These are phyloP conservation scores for Pleurotus cornucopiae DNA, from an alignment of 768 basidiomycete genomes.

Conservation along the genomic window DNA sequence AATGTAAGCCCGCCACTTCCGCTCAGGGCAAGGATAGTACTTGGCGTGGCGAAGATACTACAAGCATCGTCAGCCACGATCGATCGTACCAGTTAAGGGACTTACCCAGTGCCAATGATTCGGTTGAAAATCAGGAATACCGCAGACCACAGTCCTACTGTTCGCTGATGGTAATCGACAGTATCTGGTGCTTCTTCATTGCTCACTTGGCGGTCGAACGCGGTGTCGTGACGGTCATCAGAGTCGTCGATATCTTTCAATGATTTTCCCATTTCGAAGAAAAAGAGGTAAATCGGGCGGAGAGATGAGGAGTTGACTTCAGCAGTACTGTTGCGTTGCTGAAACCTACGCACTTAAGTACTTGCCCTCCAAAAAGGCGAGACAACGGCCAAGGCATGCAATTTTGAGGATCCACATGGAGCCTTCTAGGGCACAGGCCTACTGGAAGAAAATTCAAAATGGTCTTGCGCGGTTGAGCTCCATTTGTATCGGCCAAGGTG, in stretches of 20 bases:
- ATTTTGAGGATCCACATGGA: conserved; percentile 6
- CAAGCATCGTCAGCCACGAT: too few relatives aligned
- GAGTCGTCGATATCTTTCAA: conserved; percentile 1
- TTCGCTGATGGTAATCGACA: conserved; percentile 9
- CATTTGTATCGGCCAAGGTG: not conserved
- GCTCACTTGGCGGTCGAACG: conserved; percentile 9
- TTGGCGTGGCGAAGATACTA: conserved; percentile 38
- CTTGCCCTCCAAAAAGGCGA: not conserved
- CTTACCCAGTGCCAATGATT: conserved; percentile 39
- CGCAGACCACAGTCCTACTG: conserved; percentile 26
- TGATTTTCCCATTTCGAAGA: conserved; percentile 3
- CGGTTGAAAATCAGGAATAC: conserved; percentile 40
- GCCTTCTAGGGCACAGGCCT: not conserved
- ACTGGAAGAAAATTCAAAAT: not conserved
- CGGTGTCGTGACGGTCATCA: not conserved
- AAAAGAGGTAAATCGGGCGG: not conserved
- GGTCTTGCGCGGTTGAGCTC: not conserved
- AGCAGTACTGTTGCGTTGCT: not conserved
- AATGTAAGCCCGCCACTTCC: conserved; percentile 39
- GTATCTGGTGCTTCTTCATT: conserved; percentile 13
- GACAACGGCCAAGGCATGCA: conserved; percentile 5
- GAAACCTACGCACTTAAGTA: conserved; percentile 4
- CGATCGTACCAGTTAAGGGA: not conserved
- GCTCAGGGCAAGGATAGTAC: conserved; percentile 30
- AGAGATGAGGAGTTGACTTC: not conserved